These are phyloP conservation scores for Cercospora janseana DNA, from an alignment of 2,329 filamentous ascomycete genomes.

Conservation along the genomic window DNA sequence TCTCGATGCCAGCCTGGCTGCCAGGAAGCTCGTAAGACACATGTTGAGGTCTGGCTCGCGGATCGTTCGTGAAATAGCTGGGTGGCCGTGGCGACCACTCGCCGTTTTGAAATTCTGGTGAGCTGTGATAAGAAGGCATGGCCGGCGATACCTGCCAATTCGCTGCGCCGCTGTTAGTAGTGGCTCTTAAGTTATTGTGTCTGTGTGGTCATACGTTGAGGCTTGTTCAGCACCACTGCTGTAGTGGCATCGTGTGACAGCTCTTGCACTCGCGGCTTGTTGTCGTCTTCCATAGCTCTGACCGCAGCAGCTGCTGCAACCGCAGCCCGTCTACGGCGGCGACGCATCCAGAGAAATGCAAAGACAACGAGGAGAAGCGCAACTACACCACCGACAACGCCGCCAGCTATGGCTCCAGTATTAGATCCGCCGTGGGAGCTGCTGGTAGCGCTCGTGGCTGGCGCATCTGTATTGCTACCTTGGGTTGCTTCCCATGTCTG, in stretches of 20 bases:
- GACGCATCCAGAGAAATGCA: constrained; percentile 11
- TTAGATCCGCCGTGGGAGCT: constrained; percentile 4
- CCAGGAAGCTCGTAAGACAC: constrained; percentile 16
- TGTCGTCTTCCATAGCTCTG: neutral
- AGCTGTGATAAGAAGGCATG: constrained; percentile 16
- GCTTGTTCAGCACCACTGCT: constrained; percentile 11
- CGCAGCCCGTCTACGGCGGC: constrained; percentile 14
- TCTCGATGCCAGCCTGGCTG: constrained; percentile 15
- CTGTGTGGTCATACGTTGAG: constrained; percentile 1
- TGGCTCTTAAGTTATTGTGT: neutral
- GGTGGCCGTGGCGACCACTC: constrained; percentile 17
- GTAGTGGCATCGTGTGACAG: constrained; percentile 11
- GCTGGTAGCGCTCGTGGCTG: neutral
- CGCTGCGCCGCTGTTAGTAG: constrained; percentile 7
- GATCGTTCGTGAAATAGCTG: constrained; percentile 15
- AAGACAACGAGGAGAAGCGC: constrained; percentile 11
- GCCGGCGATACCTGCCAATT: constrained; percentile 8
- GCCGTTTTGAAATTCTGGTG: constrained; percentile 15
- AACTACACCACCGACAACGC: constrained; percentile 21
- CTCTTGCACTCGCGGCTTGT: constrained; percentile 7
- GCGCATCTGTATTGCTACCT: neutral
- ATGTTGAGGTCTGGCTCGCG: constrained; percentile 6
- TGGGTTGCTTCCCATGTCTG: constrained; percentile 12
- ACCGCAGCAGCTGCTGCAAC: neutral
- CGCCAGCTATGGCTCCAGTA: constrained; percentile 22